These are phyloP conservation scores for Cairneyella variabilis DNA, from an alignment of 495 filamentous ascomycete genomes.

Conservation along the genomic window DNA sequence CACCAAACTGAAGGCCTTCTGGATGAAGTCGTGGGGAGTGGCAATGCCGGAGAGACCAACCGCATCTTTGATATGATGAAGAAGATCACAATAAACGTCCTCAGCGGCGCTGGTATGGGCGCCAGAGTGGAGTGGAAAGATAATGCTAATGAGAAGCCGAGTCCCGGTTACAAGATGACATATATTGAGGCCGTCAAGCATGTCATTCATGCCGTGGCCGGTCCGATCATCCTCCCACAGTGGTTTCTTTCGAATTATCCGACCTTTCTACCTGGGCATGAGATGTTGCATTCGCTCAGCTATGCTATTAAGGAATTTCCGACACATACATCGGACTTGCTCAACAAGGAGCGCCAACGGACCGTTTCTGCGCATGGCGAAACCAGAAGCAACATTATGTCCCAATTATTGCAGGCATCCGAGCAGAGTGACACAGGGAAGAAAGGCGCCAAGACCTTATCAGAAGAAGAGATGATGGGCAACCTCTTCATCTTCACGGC, in stretches of 20 bases:
- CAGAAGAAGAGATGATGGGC: slow-evolving; percentile 43
- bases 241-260: slow-evolving; percentile 27
- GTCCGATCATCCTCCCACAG: slow-evolving; percentile 25
- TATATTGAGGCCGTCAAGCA: slow-evolving; percentile 26
- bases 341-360: slow-evolving; percentile 31
- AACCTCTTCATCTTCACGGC: slow-evolving; percentile 52
- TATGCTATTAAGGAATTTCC: slow-evolving; percentile 27
- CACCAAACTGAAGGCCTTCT: slow-evolving; percentile 27
- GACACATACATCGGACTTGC: slow-evolving; percentile 23
- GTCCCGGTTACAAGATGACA: slow-evolving; percentile 25
- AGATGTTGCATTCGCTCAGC: slow-evolving; percentile 17
- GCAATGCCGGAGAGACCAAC: slow-evolving; percentile 18
- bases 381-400: slow-evolving; percentile 27
- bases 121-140: slow-evolving; percentile 22
- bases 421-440: neutral
- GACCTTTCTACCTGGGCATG: slow-evolving; percentile 23
- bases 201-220: slow-evolving; percentile 19
- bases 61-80: slow-evolving; percentile 29
- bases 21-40: slow-evolving; percentile 16
- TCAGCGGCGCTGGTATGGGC: slow-evolving; percentile 28
- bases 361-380: slow-evolving; percentile 16
- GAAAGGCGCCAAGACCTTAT: slow-evolving; percentile 6
- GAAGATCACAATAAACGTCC: slow-evolving; percentile 28
- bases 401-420: slow-evolving; percentile 23
- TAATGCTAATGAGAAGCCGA: slow-evolving; percentile 16